Evolutionary conservation across 768 basidiomycete genomes (phyloP), one percentile per base, ranked within the genome.

Genomic region (Trametes sanguinea): DNA sequence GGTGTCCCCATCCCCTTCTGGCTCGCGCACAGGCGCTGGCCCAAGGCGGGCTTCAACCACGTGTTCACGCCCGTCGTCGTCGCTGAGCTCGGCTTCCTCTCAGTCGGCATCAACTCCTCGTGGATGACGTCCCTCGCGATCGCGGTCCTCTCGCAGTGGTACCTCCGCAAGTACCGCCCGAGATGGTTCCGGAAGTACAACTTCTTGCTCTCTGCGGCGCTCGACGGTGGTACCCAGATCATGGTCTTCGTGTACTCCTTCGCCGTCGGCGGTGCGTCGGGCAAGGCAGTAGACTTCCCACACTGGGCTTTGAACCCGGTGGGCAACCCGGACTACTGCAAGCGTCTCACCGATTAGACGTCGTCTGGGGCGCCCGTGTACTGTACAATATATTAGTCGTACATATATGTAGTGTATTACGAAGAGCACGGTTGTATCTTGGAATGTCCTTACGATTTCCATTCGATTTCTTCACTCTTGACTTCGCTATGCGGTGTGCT

Each of bases 41-140:
- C 84, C 8, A 77, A 78, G 50, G 57, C 75, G 7, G 69, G 76
- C 5, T 76, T 80, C 51, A 75, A 85, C 65, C 69, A 77, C 42
- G 76, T 84, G 39, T 76, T 81, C 57, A 83, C 81, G 0, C 81
- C 82, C 13, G 75, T 82, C 57, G 72, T 81, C 27, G 75, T 81
- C 56, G 77, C 76, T 72, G 76, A 76, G 3, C 72, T 82, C 39
- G 80, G 81, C 39, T 81, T 76, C 66, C 73, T 84, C 53, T 78
- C 77, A 57, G 82, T 81, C 46, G 83, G 83, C 13, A 83, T 85
- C 72, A 85, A 85, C 74, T 79, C 78, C 11, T 80, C 77, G 10
- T 75, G 81, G 29, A 79, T 81, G 71, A 76, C 67, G 46, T 77
- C 78, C 1, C 79, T 81, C 69, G 62, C 68, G 11, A 55, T 81